Base-by-base conservation (phyloP, 768 basidiomycete genomes). In the Calocybe indica region DNA sequence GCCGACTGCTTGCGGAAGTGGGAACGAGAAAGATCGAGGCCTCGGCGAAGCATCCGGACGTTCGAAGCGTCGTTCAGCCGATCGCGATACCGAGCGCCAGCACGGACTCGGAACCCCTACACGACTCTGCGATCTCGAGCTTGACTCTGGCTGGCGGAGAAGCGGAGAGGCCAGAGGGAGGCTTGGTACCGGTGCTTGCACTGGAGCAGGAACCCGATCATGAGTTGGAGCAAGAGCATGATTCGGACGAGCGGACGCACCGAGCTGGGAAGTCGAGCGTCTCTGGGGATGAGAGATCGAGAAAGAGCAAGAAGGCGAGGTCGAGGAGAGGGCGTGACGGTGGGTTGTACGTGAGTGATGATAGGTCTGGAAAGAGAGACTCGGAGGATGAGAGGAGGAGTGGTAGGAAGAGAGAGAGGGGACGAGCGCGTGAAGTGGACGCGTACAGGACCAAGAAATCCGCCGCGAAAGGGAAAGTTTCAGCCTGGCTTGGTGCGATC, bases 401-500 rank as follows among this genome's bases (percentile, higher is more conserved):
- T 43, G 59, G 61, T 35, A 60, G 59, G 37, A 60, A 55, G 54
- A 50, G 53, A 47, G 38, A 51, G 50, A 64, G 55, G 45, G 59
- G 52, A 13, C 61, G 57, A 51, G 47, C 56, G 48, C 61, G 39
- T 8, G 42, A 43, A 13, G 31, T 13, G 7, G n/a, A 31, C 12
- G 30, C 42, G 1, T 32, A 34, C 28, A 51, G 51, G 42, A 53
- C 32, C 33, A 55, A 50, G 50, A 58, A 52, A 46, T 56, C 49
- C 14, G 63, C 79, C 46, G 79, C 80, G 7, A 84, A 85, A 50
- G 85, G 86, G 6, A 69, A 85, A 15, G 81, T 91, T n/a, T 74
- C 87, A 7, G 85, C 82, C 6, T 91, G 88, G 88, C 55, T 91
- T 50, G 87, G 83, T 29, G 72, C 66, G 7, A 79, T 89, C 41